Conservation (phyloP, 2,329 filamentous ascomycete genomes). For the Xenoacremonium recifei region DNA sequence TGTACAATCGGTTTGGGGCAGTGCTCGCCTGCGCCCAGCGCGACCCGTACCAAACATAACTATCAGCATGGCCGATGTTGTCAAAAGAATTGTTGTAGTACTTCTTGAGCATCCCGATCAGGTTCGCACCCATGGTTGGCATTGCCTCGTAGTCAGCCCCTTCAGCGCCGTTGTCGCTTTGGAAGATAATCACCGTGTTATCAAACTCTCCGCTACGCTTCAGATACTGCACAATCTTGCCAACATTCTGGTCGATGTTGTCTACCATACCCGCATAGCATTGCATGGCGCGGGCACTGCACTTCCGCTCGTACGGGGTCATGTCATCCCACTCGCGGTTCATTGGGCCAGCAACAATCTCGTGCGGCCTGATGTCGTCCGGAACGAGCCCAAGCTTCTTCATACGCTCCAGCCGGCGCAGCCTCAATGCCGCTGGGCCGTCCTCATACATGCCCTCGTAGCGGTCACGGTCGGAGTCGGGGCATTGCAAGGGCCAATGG, state of each 20-base stretch:
- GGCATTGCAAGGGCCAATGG: constrained; percentile 62
- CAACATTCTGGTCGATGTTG: background rate
- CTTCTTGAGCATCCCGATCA: too few relatives aligned
- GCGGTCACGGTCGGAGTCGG: constrained; percentile 51
- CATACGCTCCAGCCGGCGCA: background rate
- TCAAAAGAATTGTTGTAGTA: background rate
- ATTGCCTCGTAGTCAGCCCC: background rate
- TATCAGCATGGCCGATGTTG: background rate
- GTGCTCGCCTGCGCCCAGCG: constrained; percentile 47
- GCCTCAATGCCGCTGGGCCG: background rate
- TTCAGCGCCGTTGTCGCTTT: background rate
- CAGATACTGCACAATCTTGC: background rate
- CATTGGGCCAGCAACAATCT: background rate
- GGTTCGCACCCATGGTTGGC: background rate
- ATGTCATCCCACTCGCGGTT: background rate
- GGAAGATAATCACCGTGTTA: background rate
- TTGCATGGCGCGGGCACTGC: background rate
- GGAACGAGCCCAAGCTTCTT: background rate
- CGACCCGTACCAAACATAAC: constrained; percentile 12
- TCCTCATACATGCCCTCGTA: constrained; percentile 23
- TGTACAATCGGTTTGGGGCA: constrained; percentile 34
- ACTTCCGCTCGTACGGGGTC: background rate
- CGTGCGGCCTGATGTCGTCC: background rate
- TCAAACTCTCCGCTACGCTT: too few relatives aligned
- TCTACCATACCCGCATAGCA: background rate